Percentiles rank a stretch among this genome's conserved stretches.
Conservation (phyloP, 805 yeast genomes). For the Vanderwaltozyma yarrowii region DNA sequence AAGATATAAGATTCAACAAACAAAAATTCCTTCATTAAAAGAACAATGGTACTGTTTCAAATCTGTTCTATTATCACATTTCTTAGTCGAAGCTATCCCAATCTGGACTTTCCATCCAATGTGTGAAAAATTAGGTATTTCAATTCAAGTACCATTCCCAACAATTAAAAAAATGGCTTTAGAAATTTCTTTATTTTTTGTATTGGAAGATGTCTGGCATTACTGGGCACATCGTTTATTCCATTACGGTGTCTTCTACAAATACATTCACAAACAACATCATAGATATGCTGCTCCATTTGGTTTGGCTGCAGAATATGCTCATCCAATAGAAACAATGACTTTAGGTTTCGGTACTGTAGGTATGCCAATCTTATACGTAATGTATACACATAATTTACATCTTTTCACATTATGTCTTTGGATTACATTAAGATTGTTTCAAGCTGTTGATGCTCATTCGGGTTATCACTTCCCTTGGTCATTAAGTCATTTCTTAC, state of each 20-base stretch:
- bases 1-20: conserved; percentile 75
- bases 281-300: conserved; percentile 95
- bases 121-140: conserved; percentile 65
- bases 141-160: conserved; percentile 75
- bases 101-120: conserved; percentile 92
- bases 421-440: conserved; percentile 77
- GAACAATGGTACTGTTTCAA: conserved; percentile 90
- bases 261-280: conserved; percentile 86
- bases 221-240: conserved; percentile 83
- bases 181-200: conserved; percentile 69
- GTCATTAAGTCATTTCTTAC: conserved; percentile 78
- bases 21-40: conserved; percentile 56
- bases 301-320: conserved; percentile 91
- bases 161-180: conserved; percentile 39
- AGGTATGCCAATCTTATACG: conserved; percentile 79
- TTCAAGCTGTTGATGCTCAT: conserved; percentile 92
- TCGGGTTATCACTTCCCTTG: conserved; percentile 95
- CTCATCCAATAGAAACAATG: conserved; percentile 89
- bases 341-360: conserved; percentile 86
- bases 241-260: conserved; percentile 77
- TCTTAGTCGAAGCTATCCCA: conserved; percentile 84
- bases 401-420: conserved; percentile 74
- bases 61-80: conserved; percentile 69
- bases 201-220: conserved; percentile 88
- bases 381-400: conserved; percentile 55